A percentile compares a stretch with the other conserved stretches of the same genome.
Evolutionary conservation across 352 stramenopile species (phyloP).

Genomic region (Globisporangium barbulae): DNA sequence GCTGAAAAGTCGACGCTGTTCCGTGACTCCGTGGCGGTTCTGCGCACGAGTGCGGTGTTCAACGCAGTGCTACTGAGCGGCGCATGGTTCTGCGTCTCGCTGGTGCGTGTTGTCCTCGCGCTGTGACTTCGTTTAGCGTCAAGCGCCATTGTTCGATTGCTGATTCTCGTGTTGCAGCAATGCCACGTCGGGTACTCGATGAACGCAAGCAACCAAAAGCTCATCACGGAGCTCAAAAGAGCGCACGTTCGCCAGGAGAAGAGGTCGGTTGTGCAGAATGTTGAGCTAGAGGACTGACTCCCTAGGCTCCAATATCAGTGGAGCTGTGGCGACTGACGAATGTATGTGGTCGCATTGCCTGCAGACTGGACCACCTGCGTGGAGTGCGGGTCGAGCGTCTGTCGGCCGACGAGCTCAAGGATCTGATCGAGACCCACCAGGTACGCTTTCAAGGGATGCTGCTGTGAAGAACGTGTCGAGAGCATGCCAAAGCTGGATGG

Average conservation of each 20-base stretch:
- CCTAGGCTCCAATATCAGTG: too few species aligned
- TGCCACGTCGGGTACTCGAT: conserved; percentile 23
- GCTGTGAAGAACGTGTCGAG: background rate
- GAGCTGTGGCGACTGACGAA: too few species aligned
- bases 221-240: conserved; percentile 11
- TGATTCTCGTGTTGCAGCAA: conserved; percentile 15
- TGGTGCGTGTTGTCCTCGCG: conserved; percentile 27
- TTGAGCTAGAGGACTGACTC: background rate
- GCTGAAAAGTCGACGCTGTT: conserved; percentile 17
- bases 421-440: conserved; percentile 59
- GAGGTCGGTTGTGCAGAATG: conserved; percentile 6
- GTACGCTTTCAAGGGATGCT: conserved; percentile 19
- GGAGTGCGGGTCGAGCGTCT: conserved; percentile 35
- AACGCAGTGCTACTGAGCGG: conserved; percentile 41
- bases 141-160: background rate
- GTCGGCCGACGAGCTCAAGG: conserved; percentile 37
- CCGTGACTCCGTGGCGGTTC: conserved; percentile 18
- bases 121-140: background rate
- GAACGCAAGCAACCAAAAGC: conserved; percentile 15
- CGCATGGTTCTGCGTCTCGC: conserved; percentile 50
- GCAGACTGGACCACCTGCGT: conserved; percentile 43
- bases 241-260: conserved; percentile 18
- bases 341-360: background rate
- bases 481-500: background rate
- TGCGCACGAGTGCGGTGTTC: conserved; percentile 31